phyloP scores from a whole-genome alignment of 1,284 basidiomycete species.

The Ceratobasidium sp. region DNA sequence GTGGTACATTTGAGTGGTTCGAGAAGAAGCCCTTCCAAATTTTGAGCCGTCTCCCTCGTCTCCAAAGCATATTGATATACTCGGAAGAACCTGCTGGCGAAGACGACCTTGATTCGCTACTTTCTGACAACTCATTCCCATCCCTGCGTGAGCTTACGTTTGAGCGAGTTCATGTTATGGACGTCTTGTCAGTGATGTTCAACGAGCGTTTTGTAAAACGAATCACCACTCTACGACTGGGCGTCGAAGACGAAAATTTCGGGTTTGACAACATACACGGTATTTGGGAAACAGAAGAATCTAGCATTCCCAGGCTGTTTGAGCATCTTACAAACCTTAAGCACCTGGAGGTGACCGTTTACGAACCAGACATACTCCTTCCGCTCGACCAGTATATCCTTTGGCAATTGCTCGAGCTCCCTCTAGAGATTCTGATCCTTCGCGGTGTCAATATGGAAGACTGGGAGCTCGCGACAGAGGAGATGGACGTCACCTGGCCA shows the following conservation, averaged over 20 bases:
- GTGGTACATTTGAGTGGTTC: neutral
- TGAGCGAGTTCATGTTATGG: neutral
- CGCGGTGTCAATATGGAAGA: neutral
- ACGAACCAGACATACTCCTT: neutral
- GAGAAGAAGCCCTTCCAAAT: neutral
- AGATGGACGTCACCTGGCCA: neutral
- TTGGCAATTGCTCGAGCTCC: neutral
- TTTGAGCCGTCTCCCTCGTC: neutral
- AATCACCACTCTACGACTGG: neutral
- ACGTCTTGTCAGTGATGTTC: neutral
- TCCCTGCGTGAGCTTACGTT: neutral
- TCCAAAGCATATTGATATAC: neutral
- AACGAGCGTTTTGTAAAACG: neutral
- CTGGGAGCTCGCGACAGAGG: neutral
- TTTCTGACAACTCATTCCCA: neutral
- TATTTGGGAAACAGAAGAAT: neutral
- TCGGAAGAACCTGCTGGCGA: neutral
- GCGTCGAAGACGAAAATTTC: neutral
- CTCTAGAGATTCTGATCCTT: neutral
- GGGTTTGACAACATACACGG: neutral
- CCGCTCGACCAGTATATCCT: neutral
- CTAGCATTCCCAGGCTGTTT: neutral
- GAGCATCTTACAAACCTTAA: neutral
- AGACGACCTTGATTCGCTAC: neutral
- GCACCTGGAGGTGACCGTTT: neutral